A percentile compares a stretch with the other conserved stretches of the same genome.
phyloP scores from a whole-genome alignment of 148 eudicot species.

The Rhododendron simsii region DNA sequence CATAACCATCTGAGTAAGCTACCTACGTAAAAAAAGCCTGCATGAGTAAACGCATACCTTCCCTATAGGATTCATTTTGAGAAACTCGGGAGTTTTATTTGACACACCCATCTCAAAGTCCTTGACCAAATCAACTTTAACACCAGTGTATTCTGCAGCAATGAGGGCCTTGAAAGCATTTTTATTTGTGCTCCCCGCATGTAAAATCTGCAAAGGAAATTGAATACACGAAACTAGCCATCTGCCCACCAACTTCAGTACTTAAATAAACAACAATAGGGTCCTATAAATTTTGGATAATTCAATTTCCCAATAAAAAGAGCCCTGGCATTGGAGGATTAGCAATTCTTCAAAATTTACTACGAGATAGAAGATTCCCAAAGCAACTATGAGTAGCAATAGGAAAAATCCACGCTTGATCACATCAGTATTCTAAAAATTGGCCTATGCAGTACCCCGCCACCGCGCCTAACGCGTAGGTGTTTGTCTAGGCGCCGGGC shows the following conservation, averaged over 20 bases:
- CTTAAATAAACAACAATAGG: not conserved
- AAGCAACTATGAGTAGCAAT: not conserved
- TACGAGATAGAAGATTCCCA: not conserved
- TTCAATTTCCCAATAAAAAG: not conserved
- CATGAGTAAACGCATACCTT: slow-evolving; percentile 34
- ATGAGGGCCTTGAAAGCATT: slow-evolving; percentile 66
- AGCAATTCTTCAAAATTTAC: not conserved
- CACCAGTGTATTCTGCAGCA: slow-evolving; percentile 60
- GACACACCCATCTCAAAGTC: slow-evolving; percentile 65
- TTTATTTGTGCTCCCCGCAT: slow-evolving; percentile 45
- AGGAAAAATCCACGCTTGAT: not conserved
- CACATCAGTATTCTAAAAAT: not conserved
- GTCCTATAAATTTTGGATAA: not conserved
- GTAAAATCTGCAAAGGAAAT: slow-evolving; percentile 39
- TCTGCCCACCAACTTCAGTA: not conserved
- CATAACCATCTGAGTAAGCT: not conserved
- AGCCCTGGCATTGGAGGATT: not conserved
- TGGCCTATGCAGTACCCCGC: too few relatives aligned
- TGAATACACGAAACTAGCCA: not conserved
- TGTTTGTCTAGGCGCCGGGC: not conserved
- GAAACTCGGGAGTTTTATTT: slow-evolving; percentile 64
- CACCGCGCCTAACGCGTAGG: not conserved
- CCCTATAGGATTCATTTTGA: slow-evolving; percentile 73
- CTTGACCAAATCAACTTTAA: slow-evolving; percentile 41
- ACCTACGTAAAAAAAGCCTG: not conserved